phyloP scores from a whole-genome alignment of 139 green algal species.

The Micractinium conductrix region DNA sequence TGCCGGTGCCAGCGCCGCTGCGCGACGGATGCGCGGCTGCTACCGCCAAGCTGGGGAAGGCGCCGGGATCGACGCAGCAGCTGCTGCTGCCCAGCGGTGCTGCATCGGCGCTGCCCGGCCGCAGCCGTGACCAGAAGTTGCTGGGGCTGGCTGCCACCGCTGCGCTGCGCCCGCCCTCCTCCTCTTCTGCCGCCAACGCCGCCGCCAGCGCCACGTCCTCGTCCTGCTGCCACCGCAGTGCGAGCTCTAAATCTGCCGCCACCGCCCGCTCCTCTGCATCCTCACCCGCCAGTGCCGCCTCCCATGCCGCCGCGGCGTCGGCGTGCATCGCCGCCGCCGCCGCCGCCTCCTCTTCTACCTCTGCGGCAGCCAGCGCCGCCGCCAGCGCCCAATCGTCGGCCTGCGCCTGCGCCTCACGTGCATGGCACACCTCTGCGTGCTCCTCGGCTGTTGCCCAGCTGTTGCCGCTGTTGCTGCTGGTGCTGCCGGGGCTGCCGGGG shows the following conservation, averaged over 20 bases:
- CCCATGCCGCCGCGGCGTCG: neutral
- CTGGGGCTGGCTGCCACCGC: neutral
- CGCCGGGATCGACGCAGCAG: neutral
- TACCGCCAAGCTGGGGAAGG: slow-evolving; percentile 4
- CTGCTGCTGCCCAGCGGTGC: neutral
- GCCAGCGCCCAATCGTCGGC: neutral
- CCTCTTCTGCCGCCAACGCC: neutral
- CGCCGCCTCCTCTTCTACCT: neutral
- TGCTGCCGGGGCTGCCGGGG: too few species aligned
- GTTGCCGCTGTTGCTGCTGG: neutral
- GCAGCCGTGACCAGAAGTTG: slow-evolving; percentile 8
- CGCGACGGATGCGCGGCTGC: neutral
- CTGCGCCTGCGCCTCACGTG: neutral
- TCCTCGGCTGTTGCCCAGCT: neutral
- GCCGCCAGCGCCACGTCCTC: slow-evolving; percentile 8
- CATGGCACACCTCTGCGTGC: neutral
- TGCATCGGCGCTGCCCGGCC: neutral
- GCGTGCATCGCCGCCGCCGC: neutral
- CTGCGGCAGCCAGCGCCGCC: neutral
- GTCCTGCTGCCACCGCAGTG: neutral
- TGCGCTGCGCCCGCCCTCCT: neutral
- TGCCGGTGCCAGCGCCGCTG: neutral
- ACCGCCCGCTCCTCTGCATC: neutral
- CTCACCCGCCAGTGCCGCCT: neutral
- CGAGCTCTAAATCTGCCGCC: neutral